Evolutionary conservation across 2,329 filamentous ascomycete species (phyloP).

Genomic region (Aspergillus eucalypticola): DNA sequence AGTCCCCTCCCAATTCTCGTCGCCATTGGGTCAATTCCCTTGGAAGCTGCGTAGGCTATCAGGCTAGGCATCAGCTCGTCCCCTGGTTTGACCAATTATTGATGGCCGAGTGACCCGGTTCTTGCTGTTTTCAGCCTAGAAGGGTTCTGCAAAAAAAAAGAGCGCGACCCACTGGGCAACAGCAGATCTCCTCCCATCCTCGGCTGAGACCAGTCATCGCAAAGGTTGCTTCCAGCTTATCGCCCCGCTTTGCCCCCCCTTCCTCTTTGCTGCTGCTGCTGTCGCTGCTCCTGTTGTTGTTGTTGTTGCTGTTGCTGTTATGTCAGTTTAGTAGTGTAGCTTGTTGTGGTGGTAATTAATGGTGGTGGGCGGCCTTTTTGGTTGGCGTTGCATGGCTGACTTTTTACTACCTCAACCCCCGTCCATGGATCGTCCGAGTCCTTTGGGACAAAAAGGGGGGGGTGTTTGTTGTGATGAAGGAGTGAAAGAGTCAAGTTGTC

Average conservation of each 20-base stretch:
- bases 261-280: conserved; percentile 6
- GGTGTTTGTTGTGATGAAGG: neutral
- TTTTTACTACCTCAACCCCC: neutral
- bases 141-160: conserved; percentile 7
- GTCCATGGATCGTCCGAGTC: conserved; percentile 9
- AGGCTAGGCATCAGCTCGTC: conserved; percentile 19
- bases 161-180: conserved; percentile 13
- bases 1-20: neutral
- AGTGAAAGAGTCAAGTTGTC: neutral
- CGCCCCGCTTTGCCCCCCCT: conserved; percentile 20
- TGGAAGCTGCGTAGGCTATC: conserved; percentile 21
- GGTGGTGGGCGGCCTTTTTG: neutral
- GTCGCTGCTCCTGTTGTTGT: neutral
- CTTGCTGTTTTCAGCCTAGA: conserved; percentile 22
- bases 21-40: conserved; percentile 5
- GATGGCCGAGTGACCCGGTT: neutral
- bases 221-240: conserved; percentile 16
- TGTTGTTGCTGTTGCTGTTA: neutral
- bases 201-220: conserved; percentile 18
- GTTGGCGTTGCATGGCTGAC: conserved; percentile 8
- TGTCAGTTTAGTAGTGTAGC: neutral
- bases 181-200: conserved; percentile 20
- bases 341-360: neutral
- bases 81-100: conserved; percentile 17
- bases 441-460: neutral